Evolutionary conservation across 1,284 basidiomycete genomes (phyloP), one percentile per base, ranked within the genome.

Genomic region (Trichosporon faecale): DNA sequence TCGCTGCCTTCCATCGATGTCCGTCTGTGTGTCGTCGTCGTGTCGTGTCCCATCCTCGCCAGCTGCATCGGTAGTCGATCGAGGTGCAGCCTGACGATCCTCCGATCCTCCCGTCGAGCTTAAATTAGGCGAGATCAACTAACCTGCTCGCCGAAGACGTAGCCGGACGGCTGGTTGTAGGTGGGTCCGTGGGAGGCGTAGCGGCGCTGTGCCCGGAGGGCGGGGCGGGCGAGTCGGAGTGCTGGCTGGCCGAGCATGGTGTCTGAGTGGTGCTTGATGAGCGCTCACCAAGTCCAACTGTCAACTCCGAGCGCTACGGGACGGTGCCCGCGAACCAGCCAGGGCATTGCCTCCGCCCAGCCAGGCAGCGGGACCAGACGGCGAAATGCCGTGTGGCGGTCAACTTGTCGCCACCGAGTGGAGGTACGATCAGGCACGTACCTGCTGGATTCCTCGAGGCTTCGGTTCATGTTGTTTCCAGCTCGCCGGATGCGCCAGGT

Each of bases 71-170:
- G n/a, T 3, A 25, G 6, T 4, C 18, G 21, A 18, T 52, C 49
- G 49, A 21, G 2, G 21, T 52, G 49, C 49, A 25, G 23, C 21
- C 8, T 25, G 49, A 18, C n/a, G 49, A 52, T 52, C 49, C 49
- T 52, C 49, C 8, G 23, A 23, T 52, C 49, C 49, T 52, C 49
- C 49, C 49, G 21, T 52, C 49, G 49, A 52, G 49, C 49, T 23
- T 52, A 52, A 52, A 52, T 52, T 52, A 52, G 49, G 49, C 49
- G 49, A 52, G 49, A 18, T 31, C n/a, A 7, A 80, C 87, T 66
- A 77, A 94, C 94, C 88, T 93, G 91, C 86, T 96, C 94, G 74
- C 90, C 90, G 77, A 95, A 95, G 72, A 97, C 82, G 82, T 89
- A 91, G 25, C 94, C 94, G 7, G 91, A 89, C 57, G 94, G 94